Evolutionary conservation across 2,329 filamentous ascomycete species (phyloP).

Genomic region (Hypoxylon sp.): DNA sequence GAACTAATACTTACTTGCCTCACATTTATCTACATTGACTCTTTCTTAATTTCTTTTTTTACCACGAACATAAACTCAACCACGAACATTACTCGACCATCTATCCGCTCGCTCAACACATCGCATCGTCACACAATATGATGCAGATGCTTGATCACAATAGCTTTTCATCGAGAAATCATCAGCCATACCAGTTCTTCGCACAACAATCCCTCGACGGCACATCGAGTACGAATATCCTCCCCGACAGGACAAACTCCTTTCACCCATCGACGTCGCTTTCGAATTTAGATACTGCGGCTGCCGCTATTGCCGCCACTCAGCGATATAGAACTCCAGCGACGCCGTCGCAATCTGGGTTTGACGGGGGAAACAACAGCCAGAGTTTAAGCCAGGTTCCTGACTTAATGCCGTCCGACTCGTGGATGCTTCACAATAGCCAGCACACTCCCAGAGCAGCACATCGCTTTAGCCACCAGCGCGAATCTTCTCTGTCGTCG

Average conservation of each 20-base stretch:
- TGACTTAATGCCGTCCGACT: conserved; percentile 54
- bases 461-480: conserved; percentile 65
- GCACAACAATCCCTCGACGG: conserved; percentile 35
- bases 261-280: conserved; percentile 47
- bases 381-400: conserved; percentile 51
- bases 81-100: conserved; percentile 25
- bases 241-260: conserved; percentile 47
- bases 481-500: conserved; percentile 74
- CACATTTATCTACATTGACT: conserved; percentile 12
- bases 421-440: conserved; percentile 51
- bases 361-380: conserved; percentile 42
- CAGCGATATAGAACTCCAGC: conserved; percentile 47
- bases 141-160: conserved; percentile 56
- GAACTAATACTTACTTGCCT: conserved; percentile 34
- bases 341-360: conserved; percentile 35
- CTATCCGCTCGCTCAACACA: conserved; percentile 12
- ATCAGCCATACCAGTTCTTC: conserved; percentile 46
- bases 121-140: conserved; percentile 49
- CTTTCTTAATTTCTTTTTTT: conserved; percentile 23
- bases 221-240: conserved; percentile 51
- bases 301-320: conserved; percentile 51
- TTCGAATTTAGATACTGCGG: conserved; percentile 56
- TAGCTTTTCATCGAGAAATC: conserved; percentile 49
- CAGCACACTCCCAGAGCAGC: conserved; percentile 51
- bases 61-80: conserved; percentile 17